Base-by-base conservation (phyloP, 352 stramenopile species). In the Phytophthora multivora region DNA sequence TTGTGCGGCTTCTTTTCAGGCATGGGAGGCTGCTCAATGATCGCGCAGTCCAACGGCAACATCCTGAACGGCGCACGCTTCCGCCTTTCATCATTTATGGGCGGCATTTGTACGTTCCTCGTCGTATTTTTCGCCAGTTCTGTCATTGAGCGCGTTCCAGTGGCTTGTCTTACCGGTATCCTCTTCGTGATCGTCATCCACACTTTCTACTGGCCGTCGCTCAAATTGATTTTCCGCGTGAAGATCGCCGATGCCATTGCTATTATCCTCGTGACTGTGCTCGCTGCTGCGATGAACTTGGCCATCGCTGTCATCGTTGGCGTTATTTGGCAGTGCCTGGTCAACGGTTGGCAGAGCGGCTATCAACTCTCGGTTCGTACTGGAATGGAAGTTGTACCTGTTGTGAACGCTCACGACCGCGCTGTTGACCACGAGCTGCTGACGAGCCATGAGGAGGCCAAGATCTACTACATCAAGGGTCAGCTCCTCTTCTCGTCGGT, bases 11-110 rank as follows among this genome's bases (percentile, higher is more conserved):
- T 98, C 6, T 97, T 97, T 26, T 89, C 90, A 9, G 91, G 89
- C 35, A 98, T 98, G 82, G 96, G 93, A 52, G 95, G 95, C 26
- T 97, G 93, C 66, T 97, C 92, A 8, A 94, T 98, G 59, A 97
- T 99, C 47, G 96, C 94, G 4, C 96, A 97, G 77, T 96, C 88
- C 1, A 96, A 88, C 11, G 90, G 92, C 35, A 97, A 97, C 54
- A 80, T 97, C 31, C 63, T 95, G 46, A 96, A 96, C 69, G 90
- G 90, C 40, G 90, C 74, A 3, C 73, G 74, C 21, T 73, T 85
- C 53, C 78, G 90, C 1, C 59, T 97, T 1, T 93, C 80, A 28
- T 79, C 77, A 2, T 84, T 91, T 23, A 65, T 90, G 19, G 61
- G 82, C 25, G 90, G 75, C 3, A n/a, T 96, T 15, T 66, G 51